Percentiles rank a stretch among this genome's conserved stretches.
Conservation (phyloP, 139 green algal genomes). For the Protoeuglena noctilucae region DNA sequence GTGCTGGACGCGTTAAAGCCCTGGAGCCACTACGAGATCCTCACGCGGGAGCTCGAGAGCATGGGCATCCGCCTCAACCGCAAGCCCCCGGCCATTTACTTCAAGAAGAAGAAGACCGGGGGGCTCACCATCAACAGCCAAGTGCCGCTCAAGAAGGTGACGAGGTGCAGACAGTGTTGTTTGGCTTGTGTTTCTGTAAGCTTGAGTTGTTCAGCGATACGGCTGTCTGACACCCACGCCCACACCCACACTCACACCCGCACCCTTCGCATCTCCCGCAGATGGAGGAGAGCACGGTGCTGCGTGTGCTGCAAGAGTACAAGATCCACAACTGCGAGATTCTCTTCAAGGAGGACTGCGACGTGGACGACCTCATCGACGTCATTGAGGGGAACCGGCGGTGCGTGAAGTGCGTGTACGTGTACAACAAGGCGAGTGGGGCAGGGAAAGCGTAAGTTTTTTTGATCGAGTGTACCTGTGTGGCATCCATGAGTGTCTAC, state of each 20-base stretch:
- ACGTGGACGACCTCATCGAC: constrained; percentile 91
- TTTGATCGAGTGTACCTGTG: too few species aligned
- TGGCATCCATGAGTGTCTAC: too few species aligned
- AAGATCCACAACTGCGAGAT: constrained; percentile 85
- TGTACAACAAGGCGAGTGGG: constrained; percentile 99
- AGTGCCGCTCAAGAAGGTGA: constrained; percentile 65
- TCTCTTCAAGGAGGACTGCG: constrained; percentile 78
- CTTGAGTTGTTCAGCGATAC: too few species aligned
- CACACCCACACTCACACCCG: too few species aligned
- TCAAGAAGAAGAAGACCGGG: constrained; percentile 90
- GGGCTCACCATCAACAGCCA: constrained; percentile 77
- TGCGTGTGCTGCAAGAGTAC: constrained; percentile 80
- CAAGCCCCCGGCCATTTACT: constrained; percentile 69
- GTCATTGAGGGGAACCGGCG: constrained; percentile 87
- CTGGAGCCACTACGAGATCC: constrained; percentile 75
- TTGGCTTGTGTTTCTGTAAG: too few species aligned
- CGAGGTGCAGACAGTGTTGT: too few species aligned
- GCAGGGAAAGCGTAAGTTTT: too few species aligned
- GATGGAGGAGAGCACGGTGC: constrained; percentile 81
- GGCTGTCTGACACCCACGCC: too few species aligned
- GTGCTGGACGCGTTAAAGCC: constrained; percentile 96
- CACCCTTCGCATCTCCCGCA: too few species aligned
- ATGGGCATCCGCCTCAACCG: constrained; percentile 66
- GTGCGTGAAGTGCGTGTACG: constrained; percentile 93
- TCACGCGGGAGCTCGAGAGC: constrained; percentile 85